Evolutionary conservation across 129 eudicot genomes (phyloP), one percentile per base, ranked within the genome.

Genomic region (Chrysanthemum seticuspe): DNA sequence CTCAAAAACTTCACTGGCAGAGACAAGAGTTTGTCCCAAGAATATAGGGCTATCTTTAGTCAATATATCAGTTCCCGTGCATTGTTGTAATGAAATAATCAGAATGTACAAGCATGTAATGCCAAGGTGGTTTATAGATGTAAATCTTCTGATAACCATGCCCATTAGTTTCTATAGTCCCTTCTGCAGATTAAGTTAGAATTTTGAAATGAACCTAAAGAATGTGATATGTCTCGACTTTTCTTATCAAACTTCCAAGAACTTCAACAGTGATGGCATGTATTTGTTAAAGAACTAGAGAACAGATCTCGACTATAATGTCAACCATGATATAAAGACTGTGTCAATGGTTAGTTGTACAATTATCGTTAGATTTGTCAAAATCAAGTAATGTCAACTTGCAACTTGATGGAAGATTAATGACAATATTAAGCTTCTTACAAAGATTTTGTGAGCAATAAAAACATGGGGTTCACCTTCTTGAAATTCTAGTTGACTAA

Each of bases 11-110:
- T 60, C 36, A 60, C 18, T 60, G 65, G 65, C 34, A 25, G 65
- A 60, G 16, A 68, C 48, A 29, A 76, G 80, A 67, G 80, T 76
- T n/a, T 59, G 68, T 25, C 36, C 62, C 5, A 68, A 19, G 1
- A 70, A 45, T 34, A 76, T 44, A 4, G 3, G 45, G 48, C 48
- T 44, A n/a, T 57, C 19, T 47, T 56, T 62, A 47, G 74, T 76
- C 12, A 76, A 48, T 14, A 48, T 57, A 49, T 68, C 69, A 4
- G 5, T 25, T 60, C 36, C 34, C 16, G 2, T 10, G n/a, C 65
- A 60, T 1, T 19, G 13, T 23, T 60, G 59, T 47, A 16, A 15
- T 67, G 65, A 23, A 76, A 4, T 31, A 23, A 56, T 19, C 31
- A 56, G 40, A 5, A 60, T 23, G 23, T 60, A 60, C 34, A 23